A percentile compares a stretch with the other conserved stretches of the same genome.
Conservation (phyloP, 2,329 filamentous ascomycete genomes). For the Teratosphaeria zuluensis region DNA sequence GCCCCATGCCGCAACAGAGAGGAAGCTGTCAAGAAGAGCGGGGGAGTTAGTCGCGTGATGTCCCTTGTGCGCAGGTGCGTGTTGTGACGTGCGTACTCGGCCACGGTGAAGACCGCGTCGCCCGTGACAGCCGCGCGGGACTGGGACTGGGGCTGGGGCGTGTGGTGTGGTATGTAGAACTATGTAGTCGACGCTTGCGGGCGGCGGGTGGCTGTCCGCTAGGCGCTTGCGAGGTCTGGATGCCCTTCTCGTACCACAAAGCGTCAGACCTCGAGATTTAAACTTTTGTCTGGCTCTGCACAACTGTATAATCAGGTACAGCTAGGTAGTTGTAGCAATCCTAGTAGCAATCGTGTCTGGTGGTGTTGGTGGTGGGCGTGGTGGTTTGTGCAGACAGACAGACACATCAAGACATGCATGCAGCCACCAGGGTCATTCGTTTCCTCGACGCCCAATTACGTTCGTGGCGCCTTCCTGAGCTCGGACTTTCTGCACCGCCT, state of each 20-base stretch:
- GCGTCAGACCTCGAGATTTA: not conserved
- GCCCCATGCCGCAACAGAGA: conserved; percentile 6
- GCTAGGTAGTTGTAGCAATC: not conserved
- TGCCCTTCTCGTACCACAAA: not conserved
- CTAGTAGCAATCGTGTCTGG: too few species aligned
- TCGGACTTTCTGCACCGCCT: too few species aligned
- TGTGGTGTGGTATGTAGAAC: not conserved
- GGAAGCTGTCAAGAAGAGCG: conserved; percentile 4
- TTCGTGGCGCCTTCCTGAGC: too few species aligned
- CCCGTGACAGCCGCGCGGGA: not conserved
- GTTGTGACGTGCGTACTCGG: not conserved
- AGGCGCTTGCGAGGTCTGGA: not conserved
- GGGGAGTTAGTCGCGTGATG: not conserved
- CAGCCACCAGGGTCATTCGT: too few species aligned
- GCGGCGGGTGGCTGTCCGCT: not conserved
- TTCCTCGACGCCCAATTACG: too few species aligned
- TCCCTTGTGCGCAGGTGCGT: not conserved
- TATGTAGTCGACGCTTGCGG: not conserved
- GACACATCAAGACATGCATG: too few species aligned
- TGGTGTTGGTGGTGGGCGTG: too few species aligned
- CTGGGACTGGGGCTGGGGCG: not conserved
- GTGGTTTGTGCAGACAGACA: too few species aligned
- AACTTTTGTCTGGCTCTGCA: not conserved
- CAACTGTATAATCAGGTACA: not conserved
- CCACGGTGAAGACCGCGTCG: not conserved